A percentile compares a stretch with the other conserved stretches of the same genome.
These are phyloP conservation scores for Phylloporus arenicola DNA, from an alignment of 768 basidiomycete genomes.

Conservation along the genomic window DNA sequence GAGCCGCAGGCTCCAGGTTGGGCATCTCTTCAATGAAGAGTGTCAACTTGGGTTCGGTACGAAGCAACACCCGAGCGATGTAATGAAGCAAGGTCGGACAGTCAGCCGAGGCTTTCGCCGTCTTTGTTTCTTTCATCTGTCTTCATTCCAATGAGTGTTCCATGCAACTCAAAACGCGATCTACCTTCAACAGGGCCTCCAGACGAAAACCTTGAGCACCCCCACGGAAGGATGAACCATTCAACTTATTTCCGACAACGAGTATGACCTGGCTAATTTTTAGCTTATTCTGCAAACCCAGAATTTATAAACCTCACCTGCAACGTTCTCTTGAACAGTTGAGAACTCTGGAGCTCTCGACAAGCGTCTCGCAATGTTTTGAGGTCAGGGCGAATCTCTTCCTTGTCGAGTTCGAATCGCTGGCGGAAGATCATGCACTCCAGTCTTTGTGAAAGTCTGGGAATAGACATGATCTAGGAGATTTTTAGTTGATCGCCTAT, in stretches of 20 bases:
- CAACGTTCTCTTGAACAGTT: too few relatives aligned
- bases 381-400: slow-evolving; percentile 78
- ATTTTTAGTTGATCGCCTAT: slow-evolving; percentile 1
- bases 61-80: slow-evolving; percentile 67
- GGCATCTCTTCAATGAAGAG: slow-evolving; percentile 78
- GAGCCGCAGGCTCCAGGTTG: slow-evolving; percentile 75
- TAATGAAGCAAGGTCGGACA: slow-evolving; percentile 93
- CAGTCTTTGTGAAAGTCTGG: slow-evolving; percentile 65
- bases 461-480: slow-evolving; percentile 68
- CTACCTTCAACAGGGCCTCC: slow-evolving; percentile 75
- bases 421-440: slow-evolving; percentile 82
- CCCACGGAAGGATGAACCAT: slow-evolving; percentile 78
- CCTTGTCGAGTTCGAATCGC: too few relatives aligned
- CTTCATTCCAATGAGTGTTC: background rate
- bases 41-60: slow-evolving; percentile 58
- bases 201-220: slow-evolving; percentile 81
- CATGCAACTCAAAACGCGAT: background rate
- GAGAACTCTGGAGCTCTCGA: slow-evolving; percentile 62
- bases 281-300: background rate
- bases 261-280: slow-evolving; percentile 53
- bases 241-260: slow-evolving; percentile 75
- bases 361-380: slow-evolving; percentile 67
- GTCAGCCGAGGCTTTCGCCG: slow-evolving; percentile 55
- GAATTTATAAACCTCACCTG: slow-evolving; percentile 38
- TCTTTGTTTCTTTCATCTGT: slow-evolving; percentile 81